Base-by-base conservation (phyloP, 139 green algal genomes). In the Chara braunii region DNA sequence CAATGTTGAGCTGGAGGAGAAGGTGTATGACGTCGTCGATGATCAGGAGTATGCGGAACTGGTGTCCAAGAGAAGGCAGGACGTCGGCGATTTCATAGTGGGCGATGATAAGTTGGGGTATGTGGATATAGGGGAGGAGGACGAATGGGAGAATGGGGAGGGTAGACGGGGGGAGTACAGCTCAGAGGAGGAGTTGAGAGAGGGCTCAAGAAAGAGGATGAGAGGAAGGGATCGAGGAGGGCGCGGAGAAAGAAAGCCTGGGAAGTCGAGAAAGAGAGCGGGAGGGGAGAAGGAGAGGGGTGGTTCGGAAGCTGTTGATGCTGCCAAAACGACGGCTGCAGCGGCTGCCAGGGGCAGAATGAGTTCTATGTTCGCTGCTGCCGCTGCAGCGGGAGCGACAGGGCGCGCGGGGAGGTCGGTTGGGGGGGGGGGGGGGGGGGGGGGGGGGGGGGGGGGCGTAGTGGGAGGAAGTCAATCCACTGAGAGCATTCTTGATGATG, bases 11-110 rank as follows among this genome's bases (percentile, higher is more conserved):
- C 74, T 90, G 44, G 89, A 97, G 61, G 78, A 85, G 4, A 73
- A 72, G 6, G 78, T 97, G 0, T 97, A 95, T 77, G 89, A 97
- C 52, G 82, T 87, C 1, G 78, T 97, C 14, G 72, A 89, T 32
- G 90, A 98, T 4, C 75, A 89, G 3, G 72, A 94, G 45, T 98
- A 98, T 63, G 81, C 75, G 0, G 54, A 88, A 44, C 60, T 96
- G 2, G 88, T 92, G 26, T 72, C 81, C 18, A 91, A 95, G 65
- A 67, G 89, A n/a, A 76, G 89, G 2, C 78, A 86, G 14, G 80
- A 91, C 26, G 35, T 22, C 22, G 71, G 48, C 2, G 67, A 57
- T 11, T 84, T 84, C 43, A 51, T 84, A 0, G 78, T 79, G 29
- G 69, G 51, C 31, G 78, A 84, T 24, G 78, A 81, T 23, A 62